Evolutionary conservation across 2,329 filamentous ascomycete species (phyloP), one percentile per base, ranked within the genome.

Genomic region (Diplocarpon mali): DNA sequence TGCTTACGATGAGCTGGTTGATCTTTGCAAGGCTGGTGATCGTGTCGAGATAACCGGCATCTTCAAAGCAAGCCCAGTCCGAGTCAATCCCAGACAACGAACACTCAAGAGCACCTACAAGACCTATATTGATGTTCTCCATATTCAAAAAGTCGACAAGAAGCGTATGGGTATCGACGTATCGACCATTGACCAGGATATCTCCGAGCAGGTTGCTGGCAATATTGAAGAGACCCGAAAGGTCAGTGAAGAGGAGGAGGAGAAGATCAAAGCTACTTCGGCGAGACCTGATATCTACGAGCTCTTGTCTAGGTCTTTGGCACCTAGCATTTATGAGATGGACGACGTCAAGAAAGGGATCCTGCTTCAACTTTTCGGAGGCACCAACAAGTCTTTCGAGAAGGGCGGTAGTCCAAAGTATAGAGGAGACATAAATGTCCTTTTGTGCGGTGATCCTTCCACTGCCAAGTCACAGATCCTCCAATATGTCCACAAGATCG

Each of bases 321-420:
- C 92, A 2, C 92, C 92, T 12, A 95, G 89, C 48, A 83, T 98
- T 59, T 95, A 93, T 67, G 92, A 98, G 65, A 85, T 94, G 80
- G 92, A 98, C 55, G 92, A 98, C 59, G 88, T 96, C 38, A 98
- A 98, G 72, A 98, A 98, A 67, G 92, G 92, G 10, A 95, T 98
- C 50, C 71, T 98, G 10, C 78, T 98, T 3, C 92, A 98, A 60
- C 77, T 98, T 34, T 98, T 98, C 62, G 90, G 92, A 31, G 92
- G 92, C 45, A 95, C 92, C 29, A 98, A 98, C 71, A 98, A 98
- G 68, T 86, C 85, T 1, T 98, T 98, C 64, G 78, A 94, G 47
- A 96, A 95, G 65, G 92, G 92, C 45, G 92, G 89, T 46, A 95
- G 85, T 60, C 92, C 92, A 6, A 89, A 84, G 57, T 98, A 98